Conservation (phyloP, 164 flowering plant genomes). For the Tetracentron sinense region DNA sequence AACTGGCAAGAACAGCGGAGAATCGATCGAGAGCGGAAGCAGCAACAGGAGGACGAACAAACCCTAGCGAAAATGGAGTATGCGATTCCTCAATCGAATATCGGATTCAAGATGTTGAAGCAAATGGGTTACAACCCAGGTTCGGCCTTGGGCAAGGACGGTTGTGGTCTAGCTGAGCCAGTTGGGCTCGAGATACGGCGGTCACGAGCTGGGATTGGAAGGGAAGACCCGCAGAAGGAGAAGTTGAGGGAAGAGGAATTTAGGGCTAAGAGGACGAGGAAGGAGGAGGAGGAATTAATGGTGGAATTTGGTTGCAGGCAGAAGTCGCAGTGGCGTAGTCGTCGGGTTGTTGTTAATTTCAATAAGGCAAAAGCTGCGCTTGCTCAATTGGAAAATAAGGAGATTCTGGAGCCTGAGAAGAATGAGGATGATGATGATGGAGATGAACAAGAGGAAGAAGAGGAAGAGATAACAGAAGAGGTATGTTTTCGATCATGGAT, state of each 20-base stretch:
- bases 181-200: slow-evolving; percentile 77
- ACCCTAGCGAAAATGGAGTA: slow-evolving; percentile 56
- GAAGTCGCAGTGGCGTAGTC: slow-evolving; percentile 63
- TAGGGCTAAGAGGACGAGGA: slow-evolving; percentile 35
- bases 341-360: slow-evolving; percentile 52
- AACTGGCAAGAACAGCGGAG: slow-evolving; percentile 64
- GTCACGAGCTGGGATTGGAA: slow-evolving; percentile 80
- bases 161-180: slow-evolving; percentile 64
- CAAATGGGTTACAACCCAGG: slow-evolving; percentile 96
- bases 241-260: slow-evolving; percentile 53
- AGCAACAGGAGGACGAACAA: slow-evolving; percentile 65
- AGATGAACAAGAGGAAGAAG: slow-evolving; percentile 50
- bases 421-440: slow-evolving; percentile 40
- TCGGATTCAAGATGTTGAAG: slow-evolving; percentile 86
- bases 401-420: slow-evolving; percentile 44
- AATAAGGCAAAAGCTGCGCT: slow-evolving; percentile 72
- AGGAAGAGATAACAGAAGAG: slow-evolving; percentile 78
- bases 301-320: slow-evolving; percentile 68
- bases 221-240: slow-evolving; percentile 67
- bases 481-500: slow-evolving; percentile 25
- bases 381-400: slow-evolving; percentile 75
- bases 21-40: slow-evolving; percentile 56
- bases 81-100: slow-evolving; percentile 77
- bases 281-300: slow-evolving; percentile 51
- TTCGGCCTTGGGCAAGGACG: slow-evolving; percentile 64